A percentile compares a stretch with the other conserved stretches of the same genome.
These are phyloP conservation scores for Phytophthora macrochlamydospora DNA, from an alignment of 352 stramenopile genomes.

Conservation along the genomic window DNA sequence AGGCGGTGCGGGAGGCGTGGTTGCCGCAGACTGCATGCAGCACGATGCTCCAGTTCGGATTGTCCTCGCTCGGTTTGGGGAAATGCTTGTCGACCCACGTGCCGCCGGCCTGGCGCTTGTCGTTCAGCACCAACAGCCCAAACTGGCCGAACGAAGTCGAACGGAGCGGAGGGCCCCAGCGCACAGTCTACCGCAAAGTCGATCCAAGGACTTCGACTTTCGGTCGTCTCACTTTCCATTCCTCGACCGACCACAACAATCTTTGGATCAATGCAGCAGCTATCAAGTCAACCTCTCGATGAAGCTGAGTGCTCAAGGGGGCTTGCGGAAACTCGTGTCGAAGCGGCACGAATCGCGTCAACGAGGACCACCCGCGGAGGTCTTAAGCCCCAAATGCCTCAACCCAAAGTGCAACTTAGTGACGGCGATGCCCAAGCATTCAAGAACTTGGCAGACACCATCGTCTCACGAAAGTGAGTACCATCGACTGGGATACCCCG, in stretches of 20 bases:
- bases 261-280: not conserved
- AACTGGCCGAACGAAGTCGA: not conserved
- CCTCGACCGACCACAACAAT: not conserved
- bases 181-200: no score
- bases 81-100: constrained; percentile 40
- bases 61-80: constrained; percentile 31
- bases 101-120: constrained; percentile 21
- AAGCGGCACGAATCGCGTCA: not conserved
- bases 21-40: constrained; percentile 41
- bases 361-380: not conserved
- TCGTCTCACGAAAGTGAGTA: constrained; percentile 53
- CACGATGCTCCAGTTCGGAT: constrained; percentile 47
- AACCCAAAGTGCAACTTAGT: constrained; percentile 21
- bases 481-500: constrained; percentile 21
- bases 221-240: not conserved
- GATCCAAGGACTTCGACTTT: no score
- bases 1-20: constrained; percentile 39
- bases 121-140: constrained; percentile 22
- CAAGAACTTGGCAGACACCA: constrained; percentile 38
- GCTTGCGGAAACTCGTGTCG: not conserved
- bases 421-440: constrained; percentile 37
- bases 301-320: not conserved
- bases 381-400: not conserved
- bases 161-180: no score
- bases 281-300: not conserved